phyloP scores from a whole-genome alignment of 2,329 filamentous ascomycete genomes.

The Capronia americana region DNA sequence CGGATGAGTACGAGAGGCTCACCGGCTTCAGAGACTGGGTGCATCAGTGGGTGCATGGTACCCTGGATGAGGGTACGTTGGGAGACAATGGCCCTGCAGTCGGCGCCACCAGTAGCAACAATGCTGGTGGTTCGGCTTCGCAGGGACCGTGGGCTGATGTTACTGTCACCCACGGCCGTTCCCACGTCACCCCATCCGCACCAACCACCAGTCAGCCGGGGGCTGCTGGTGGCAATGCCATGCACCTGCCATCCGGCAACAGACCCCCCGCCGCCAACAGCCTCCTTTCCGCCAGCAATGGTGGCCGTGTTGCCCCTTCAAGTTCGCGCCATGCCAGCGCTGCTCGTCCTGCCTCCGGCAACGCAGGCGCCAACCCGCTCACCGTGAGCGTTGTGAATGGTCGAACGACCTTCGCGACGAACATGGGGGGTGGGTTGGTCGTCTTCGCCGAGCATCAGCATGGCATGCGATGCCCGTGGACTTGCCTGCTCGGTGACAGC shows the following conservation, averaged over 20 bases:
- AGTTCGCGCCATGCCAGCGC: neutral
- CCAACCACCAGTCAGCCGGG: neutral
- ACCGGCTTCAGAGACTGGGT: neutral
- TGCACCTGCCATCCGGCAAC: neutral
- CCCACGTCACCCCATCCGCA: neutral
- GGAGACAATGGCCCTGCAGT: neutral
- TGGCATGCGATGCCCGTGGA: conserved; percentile 2
- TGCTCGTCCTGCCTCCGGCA: neutral
- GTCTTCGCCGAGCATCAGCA: neutral
- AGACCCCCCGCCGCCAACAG: neutral
- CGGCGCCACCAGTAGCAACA: neutral
- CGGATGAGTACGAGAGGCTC: neutral
- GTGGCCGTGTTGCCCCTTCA: neutral
- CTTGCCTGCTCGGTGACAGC: conserved; percentile 10
- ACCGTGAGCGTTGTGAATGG: neutral
- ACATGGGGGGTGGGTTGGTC: neutral
- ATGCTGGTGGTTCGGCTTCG: neutral
- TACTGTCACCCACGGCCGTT: neutral
- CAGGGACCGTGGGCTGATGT: neutral
- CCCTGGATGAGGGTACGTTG: neutral
- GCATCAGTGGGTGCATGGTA: neutral
- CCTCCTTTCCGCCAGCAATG: neutral
- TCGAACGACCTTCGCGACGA: conserved; percentile 1
- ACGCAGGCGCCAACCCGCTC: neutral
- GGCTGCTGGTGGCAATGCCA: neutral